Evolutionary conservation across 2,329 filamentous ascomycete species (phyloP), one percentile per base, ranked within the genome.

Genomic region (Alternaria panax): DNA sequence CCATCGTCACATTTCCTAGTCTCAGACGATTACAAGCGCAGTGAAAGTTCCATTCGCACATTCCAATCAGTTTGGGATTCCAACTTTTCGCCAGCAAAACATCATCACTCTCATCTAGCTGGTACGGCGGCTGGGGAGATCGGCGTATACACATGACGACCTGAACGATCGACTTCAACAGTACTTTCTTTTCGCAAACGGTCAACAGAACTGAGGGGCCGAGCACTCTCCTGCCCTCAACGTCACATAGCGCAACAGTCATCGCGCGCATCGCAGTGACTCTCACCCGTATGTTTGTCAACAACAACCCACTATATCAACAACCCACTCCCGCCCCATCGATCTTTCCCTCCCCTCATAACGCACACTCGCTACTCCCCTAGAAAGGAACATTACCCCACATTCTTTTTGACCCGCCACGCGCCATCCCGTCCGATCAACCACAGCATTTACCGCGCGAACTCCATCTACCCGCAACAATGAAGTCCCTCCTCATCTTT

Each of bases 231-330:
- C 28, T 20, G 20, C 34, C n/a, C 34, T 24, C 28, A 28, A 46
- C 51, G 51, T 46, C 41, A 36, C n/a, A 32, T 42, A 24, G 40
- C 20, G 50, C 27, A 52, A 43, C 16, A 34, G 40, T 36, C 28
- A 22, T 51, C 34, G 24, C 24, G 9, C n/a, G 34, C 11, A 48
- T 54, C 30, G 51, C 30, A 34, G 40, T 54, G 28, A 36, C 51
- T 46, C 50, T 25, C 18, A 46, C 18, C 25, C 22, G 52, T 55
- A 59, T 64, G 63, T 51, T 62, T 59, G 55, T 61, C 53, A 64
- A 64, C 48, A 58, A 28, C 28, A 56, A 36, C 28, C 16, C 14
- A 51, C 22, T 51, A 28, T 28, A 38, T 28, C 28, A 18, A 48
- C 24, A 25, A 50, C 53, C 53, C n/a, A 38, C 34, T 38, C n/a